These are phyloP conservation scores for Candida dajiaensis DNA, from an alignment of 805 yeast species.

Conservation along the genomic window DNA sequence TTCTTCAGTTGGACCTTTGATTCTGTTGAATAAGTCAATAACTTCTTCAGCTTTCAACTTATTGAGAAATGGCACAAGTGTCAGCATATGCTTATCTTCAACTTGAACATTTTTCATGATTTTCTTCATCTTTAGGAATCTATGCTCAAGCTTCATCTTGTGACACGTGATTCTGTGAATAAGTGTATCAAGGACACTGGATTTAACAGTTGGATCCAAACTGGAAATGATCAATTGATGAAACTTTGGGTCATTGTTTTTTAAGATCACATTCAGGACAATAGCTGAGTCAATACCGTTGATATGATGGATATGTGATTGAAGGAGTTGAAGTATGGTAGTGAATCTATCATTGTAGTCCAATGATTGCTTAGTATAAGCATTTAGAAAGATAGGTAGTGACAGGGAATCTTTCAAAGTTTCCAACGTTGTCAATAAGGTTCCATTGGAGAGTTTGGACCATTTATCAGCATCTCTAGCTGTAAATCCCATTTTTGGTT, in stretches of 20 bases:
- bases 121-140: not conserved
- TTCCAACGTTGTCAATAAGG: not conserved
- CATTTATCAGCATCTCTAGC: not conserved
- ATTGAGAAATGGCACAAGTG: not conserved
- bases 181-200: not conserved
- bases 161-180: not conserved
- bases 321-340: not conserved
- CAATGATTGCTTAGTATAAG: not conserved
- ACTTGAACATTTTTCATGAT: not conserved
- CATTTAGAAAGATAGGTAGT: not conserved
- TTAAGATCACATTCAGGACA: not conserved
- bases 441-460: not conserved
- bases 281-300: not conserved
- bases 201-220: not conserved
- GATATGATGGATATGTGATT: not conserved
- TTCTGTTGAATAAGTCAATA: not conserved
- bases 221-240: not conserved
- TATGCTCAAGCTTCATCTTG: not conserved
- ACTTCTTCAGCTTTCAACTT: not conserved
- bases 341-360: not conserved
- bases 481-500: slow-evolving; percentile 4
- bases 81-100: not conserved
- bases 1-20: not conserved
- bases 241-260: not conserved
- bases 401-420: not conserved